Evolutionary conservation across 805 yeast species (phyloP), one percentile per base, ranked within the genome.

Genomic region (Candida palmyrensis): DNA sequence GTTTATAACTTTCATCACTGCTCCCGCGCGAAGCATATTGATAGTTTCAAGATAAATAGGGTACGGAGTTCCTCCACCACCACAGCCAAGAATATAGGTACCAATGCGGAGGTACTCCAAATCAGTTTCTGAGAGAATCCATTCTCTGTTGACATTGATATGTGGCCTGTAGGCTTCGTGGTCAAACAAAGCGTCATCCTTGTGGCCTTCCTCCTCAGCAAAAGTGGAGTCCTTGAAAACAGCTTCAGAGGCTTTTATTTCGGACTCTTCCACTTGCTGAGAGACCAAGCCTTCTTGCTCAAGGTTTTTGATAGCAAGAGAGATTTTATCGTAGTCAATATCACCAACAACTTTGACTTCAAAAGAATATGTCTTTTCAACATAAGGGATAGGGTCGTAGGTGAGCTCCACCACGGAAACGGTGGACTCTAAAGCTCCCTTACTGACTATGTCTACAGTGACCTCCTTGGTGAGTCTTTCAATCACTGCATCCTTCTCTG

Each of bases 1-100:
- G 42, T 63, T 63, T 30, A 68, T 45, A 11, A 69, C 62, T 25
- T 30, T 47, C 18, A 66, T 48, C 1, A 33, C 32, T 14, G 51
- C 59, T 7, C 73, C 75, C 2, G 41, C 31, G 26, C 62, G 39
- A 13, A 69, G 30, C 32, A 51, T 36, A 32, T 58, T 58, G 28
- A 63, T 45, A 1, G 55, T 41, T 28, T 58, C 62, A 20, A 71
- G 47, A 38, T 43, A 65, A 13, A 44, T 45, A 4, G 69, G 50
- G 44, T 68, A 66, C 15, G 76, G 75, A 32, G 58, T 58, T 25
- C 76, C 75, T 19, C 76, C 76, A 10, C 76, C 76, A 3, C 75
- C 76, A 47, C 71, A 64, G 6, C 75, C 76, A 4, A 71, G 54
- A 33, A 70, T 66, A 41, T 69, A 70, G 17, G 64, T 48, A n/a